Evolutionary conservation across 441 rosid genomes (phyloP), one percentile per base, ranked within the genome.

Genomic region (Corymbia citriodora): DNA sequence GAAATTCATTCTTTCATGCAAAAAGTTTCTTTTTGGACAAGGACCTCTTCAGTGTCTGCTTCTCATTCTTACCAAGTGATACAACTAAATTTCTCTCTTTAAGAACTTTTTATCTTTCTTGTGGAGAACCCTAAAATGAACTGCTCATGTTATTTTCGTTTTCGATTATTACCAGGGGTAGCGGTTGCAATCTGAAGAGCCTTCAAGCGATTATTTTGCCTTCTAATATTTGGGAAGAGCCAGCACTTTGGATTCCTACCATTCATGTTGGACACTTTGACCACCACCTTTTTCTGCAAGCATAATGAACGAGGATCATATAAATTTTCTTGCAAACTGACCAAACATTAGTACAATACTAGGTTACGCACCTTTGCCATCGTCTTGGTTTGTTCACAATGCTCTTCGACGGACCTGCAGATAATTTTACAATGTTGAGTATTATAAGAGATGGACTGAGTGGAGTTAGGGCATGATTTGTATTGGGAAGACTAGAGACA

Each of bases 261-360:
- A 4, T 89, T 55, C 92, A 91, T 52, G 79, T 8, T 68, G 10
- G 89, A 8, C 31, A 94, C 92, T 52, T 88, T 90, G 88, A 95
- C 90, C 90, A 93, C 93, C 23, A 92, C 29, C 93, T 92, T 94
- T 94, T 93, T 92, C 96, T 94, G 93, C 59, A 89, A 10, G 79
- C 87, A 70, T 10, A 59, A 14, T 8, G 79, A 2, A 68, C 23
- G 3, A 40, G 5, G 79, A 68, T 17, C 23, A 68, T 31, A 31
- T 68, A 31, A 5, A 31, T 17, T 68, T 68, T 68, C 79, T 68
- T 18, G 79, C 16, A 29, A 68, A 68, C 45, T 16, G 33, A 17
- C 31, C 79, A 68, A 17, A 31, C 79, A 4, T 31, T 31, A 16
- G 79, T 16, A 33, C 31, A 6, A 68, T 31, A 31, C 79, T 68